Evolutionary conservation across 2,329 filamentous ascomycete species (phyloP), one percentile per base, ranked within the genome.

Genomic region (Cladosporium phlei): DNA sequence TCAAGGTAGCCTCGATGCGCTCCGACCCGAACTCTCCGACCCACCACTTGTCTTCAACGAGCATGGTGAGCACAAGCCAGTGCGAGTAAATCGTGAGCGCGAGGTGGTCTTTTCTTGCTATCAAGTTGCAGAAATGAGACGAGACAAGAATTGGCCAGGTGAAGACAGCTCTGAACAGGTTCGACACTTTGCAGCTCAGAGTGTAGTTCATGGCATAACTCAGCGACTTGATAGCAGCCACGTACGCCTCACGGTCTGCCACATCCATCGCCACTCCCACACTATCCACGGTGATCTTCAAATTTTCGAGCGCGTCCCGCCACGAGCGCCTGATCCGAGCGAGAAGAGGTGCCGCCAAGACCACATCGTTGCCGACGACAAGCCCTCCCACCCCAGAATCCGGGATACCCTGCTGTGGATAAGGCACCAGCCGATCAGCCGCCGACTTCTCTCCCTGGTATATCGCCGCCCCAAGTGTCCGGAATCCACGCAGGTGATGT

Each of bases 31-130:
- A 38, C 11, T 39, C 47, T 4, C 17, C 19, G 19, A 50, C 11
- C 25, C 25, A 50, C 47, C 42, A 50, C 19, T 29, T 7, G 6
- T 50, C 42, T 4, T 50, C 27, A 6, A 37, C 11, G 14, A 35
- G 10, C n/a, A 50, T 25, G 12, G 28, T 28, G 1, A 50, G 37
- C 12, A 47, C 30, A 4, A 50, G 47, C 47, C 47, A 50, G 24
- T 50, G 47, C 4, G 43, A 17, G 12, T 39, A 35, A 20, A 50
- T 35, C 11, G 29, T 43, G 4, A 35, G 28, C 5, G 43, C 47
- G n/a, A 42, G 2, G 12, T 20, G 9, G n/a, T 50, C 28, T 3
- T 27, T 12, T n/a, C 11, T 12, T 5, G 14, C 9, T 16, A 50
- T 22, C 9, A 47, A 21, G 9, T 46, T n/a, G 14, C 40, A 22